A percentile compares a stretch with the other conserved stretches of the same genome.
phyloP scores from a whole-genome alignment of 345 rosid species.

The Eucalyptus cloeziana region DNA sequence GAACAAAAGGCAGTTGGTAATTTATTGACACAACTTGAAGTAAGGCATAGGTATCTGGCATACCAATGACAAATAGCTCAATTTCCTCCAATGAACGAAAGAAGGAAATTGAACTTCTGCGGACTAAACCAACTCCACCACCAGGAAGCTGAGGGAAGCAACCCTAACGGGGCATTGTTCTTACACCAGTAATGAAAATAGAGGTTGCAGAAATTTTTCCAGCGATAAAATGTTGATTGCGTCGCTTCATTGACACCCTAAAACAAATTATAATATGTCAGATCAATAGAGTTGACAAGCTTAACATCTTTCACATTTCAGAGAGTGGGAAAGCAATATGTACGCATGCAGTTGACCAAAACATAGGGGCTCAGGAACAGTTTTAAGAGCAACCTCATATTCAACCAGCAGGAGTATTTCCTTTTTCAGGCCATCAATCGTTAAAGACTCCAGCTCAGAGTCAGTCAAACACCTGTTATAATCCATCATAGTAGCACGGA shows the following conservation, averaged over 20 bases:
- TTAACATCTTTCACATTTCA: not conserved
- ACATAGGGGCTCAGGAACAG: not conserved
- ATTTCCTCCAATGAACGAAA: slow-evolving; percentile 55
- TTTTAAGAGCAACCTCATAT: slow-evolving; percentile 41
- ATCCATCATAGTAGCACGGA: slow-evolving; percentile 64
- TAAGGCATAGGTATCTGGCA: not conserved
- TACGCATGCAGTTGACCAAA: not conserved
- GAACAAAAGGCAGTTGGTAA: not conserved
- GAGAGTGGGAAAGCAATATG: not conserved
- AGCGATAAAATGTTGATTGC: slow-evolving; percentile 38
- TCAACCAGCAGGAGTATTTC: slow-evolving; percentile 72
- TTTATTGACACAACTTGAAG: not conserved
- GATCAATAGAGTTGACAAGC: not conserved
- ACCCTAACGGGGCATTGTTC: slow-evolving; percentile 58
- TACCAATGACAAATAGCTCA: slow-evolving; percentile 70
- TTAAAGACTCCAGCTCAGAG: slow-evolving; percentile 70
- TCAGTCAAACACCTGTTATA: slow-evolving; percentile 72
- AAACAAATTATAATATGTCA: not conserved
- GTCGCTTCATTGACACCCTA: slow-evolving; percentile 56
- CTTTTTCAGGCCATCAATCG: slow-evolving; percentile 67
- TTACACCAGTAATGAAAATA: slow-evolving; percentile 84
- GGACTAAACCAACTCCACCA: slow-evolving; percentile 69
- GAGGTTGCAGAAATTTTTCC: slow-evolving; percentile 65
- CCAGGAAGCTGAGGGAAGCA: slow-evolving; percentile 41
- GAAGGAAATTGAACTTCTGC: slow-evolving; percentile 69